Percentiles rank a stretch among this genome's conserved stretches.
Conservation (phyloP, 768 basidiomycete genomes). For the Auricularia sp. region DNA sequence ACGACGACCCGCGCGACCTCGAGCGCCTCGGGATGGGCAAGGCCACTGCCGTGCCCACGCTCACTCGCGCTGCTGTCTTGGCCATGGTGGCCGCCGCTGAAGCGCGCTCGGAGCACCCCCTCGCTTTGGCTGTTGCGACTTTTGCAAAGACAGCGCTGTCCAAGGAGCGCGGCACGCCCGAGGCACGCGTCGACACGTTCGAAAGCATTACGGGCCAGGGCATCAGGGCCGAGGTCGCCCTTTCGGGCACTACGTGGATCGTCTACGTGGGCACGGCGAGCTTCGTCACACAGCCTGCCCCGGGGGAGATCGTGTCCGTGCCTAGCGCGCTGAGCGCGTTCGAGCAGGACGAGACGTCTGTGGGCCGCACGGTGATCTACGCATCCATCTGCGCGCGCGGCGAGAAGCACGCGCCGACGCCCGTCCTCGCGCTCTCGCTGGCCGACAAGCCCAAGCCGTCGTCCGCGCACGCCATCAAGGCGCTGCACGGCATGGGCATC, state of each 20-base stretch:
- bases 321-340: slow-evolving; percentile 55
- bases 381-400: slow-evolving; percentile 45
- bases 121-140: slow-evolving; percentile 84
- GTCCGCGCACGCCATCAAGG: slow-evolving; percentile 69
- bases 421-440: slow-evolving; percentile 74
- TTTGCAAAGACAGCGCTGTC: slow-evolving; percentile 63
- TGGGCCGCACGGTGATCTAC: slow-evolving; percentile 81
- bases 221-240: slow-evolving; percentile 57
- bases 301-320: slow-evolving; percentile 30
- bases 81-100: slow-evolving; percentile 82
- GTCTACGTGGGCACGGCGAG: slow-evolving; percentile 67
- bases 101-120: slow-evolving; percentile 88
- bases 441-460: slow-evolving; percentile 83
- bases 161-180: slow-evolving; percentile 31
- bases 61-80: slow-evolving; percentile 47
- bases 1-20: slow-evolving; percentile 16
- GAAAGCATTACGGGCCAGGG: slow-evolving; percentile 87
- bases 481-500: slow-evolving; percentile 82
- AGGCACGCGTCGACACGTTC: slow-evolving; percentile 58
- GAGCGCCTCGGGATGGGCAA: background rate
- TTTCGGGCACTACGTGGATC: slow-evolving; percentile 37
- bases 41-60: slow-evolving; percentile 10
- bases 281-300: slow-evolving; percentile 49
- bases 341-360: slow-evolving; percentile 55
- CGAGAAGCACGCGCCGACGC: slow-evolving; percentile 28